Percentiles rank a stretch among this genome's conserved stretches.
Conservation (phyloP, 2,329 filamentous ascomycete species). For the Rhynchosporium agropyri region DNA sequence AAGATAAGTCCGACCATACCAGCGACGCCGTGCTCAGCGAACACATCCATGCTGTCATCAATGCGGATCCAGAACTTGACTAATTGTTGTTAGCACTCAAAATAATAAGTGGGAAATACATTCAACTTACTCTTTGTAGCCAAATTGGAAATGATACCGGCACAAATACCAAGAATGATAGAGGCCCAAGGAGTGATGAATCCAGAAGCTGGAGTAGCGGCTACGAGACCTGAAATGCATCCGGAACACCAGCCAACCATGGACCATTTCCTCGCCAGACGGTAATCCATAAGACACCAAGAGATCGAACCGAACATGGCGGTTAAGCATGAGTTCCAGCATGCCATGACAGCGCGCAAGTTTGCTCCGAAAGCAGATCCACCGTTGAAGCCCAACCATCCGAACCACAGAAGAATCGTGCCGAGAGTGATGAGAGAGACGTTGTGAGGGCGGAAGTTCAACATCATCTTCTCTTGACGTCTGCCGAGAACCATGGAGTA, state of each 20-base stretch:
- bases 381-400: conserved; percentile 98
- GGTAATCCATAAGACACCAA: conserved; percentile 95
- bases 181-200: conserved; percentile 70
- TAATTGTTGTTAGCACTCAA: conserved; percentile 27
- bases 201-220: conserved; percentile 69
- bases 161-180: conserved; percentile 65
- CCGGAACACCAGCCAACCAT: conserved; percentile 76
- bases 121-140: conserved; percentile 57
- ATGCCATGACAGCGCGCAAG: conserved; percentile 90
- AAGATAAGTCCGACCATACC: conserved; percentile 71
- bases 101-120: neutral
- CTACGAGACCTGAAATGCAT: conserved; percentile 70
- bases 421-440: conserved; percentile 96
- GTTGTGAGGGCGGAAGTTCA: conserved; percentile 99
- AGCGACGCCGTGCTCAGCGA: conserved; percentile 71
- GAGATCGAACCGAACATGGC: conserved; percentile 90
- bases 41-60: conserved; percentile 72
- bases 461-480: conserved; percentile 98
- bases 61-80: conserved; percentile 58
- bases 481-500: conserved; percentile 96
- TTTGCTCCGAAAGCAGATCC: conserved; percentile 94
- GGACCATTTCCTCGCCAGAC: conserved; percentile 56
- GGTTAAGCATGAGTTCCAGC: conserved; percentile 85
- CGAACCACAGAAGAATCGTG: conserved; percentile 95
- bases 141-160: conserved; percentile 70